Conservation (phyloP, 257 asterid genomes). For the Parsonsia alboflavescens region DNA sequence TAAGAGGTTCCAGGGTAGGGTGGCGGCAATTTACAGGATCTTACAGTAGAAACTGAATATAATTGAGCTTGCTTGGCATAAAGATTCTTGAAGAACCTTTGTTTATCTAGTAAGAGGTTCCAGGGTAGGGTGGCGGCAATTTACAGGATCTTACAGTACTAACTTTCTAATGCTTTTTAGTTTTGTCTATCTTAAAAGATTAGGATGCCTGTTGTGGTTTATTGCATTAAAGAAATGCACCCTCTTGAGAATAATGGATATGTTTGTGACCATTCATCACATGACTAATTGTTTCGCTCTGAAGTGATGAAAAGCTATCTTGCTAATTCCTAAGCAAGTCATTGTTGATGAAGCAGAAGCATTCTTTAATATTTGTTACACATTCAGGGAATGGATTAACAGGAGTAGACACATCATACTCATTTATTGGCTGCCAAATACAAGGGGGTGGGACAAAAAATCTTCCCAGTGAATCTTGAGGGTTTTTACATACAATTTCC, state of each 20-base stretch:
- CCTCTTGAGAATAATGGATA: not conserved
- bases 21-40: not conserved
- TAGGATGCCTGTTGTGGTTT: not conserved
- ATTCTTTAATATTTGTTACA: not conserved
- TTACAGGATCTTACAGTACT: not conserved
- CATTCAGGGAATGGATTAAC: not conserved
- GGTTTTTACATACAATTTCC: too few relatives aligned
- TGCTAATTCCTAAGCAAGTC: not conserved
- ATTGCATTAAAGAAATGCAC: not conserved
- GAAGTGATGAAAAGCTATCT: not conserved
- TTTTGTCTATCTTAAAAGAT: not conserved
- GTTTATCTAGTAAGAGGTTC: not conserved
- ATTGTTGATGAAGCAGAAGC: not conserved
- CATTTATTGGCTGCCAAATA: not conserved
- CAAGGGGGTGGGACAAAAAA: too few relatives aligned
- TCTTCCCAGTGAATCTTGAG: too few relatives aligned
- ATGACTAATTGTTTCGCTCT: not conserved
- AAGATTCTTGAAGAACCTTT: not conserved
- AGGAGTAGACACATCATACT: slow-evolving; percentile 2
- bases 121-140: not conserved
- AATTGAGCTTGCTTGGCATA: slow-evolving; percentile 2
- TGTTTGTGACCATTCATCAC: not conserved
- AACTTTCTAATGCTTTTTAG: not conserved
- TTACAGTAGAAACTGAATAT: not conserved
- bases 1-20: not conserved